Evolutionary conservation across 2,329 filamentous ascomycete genomes (phyloP), one percentile per base, ranked within the genome.

Genomic region (Apiospora phragmitis): DNA sequence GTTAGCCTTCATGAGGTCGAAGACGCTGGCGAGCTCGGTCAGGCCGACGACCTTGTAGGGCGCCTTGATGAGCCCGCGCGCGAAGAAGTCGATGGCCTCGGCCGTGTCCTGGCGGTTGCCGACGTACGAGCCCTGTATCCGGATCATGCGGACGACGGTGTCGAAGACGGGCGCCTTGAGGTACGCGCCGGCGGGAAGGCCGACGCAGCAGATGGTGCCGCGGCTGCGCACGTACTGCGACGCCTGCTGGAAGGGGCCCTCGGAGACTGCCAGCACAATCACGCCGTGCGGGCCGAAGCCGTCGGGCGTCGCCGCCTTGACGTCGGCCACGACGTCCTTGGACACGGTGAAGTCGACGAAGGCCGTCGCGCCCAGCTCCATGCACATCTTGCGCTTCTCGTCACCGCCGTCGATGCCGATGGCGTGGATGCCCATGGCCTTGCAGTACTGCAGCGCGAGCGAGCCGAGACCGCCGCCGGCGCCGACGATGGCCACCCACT

Each of bases 221-320:
- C 91, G 90, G 70, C 94, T 89, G 72, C 95, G 93, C 73, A 97
- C 92, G 83, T 98, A 97, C 82, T 89, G 91, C 66, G 93, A 91
- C 55, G 95, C 95, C 85, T 98, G 95, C 85, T 97, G 94, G 91
- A 98, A 98, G 69, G 95, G 95, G 86, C 92, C 94, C 88, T 98
- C 95, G 76, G 87, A 89, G 68, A 94, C 94, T 72, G 95, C 95
- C 72, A 98, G 90, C 62, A 98, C 87, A 75, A 98, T 86, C 72
- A 95, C 94, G 49, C 94, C 95, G 77, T 97, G 93, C 6, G 95
- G 94, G 68, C 95, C 95, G 21, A 94, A 88, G 26, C 93, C 93
- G 76, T 95, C 94, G 38, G 89, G 83, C 1, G 94, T 97, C 38
- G 91, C 91, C 65, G 90, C 90, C 85, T 94, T 93, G 74, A 98